These are phyloP conservation scores for Globisporangium megalacanthum DNA, from an alignment of 352 stramenopile genomes.

Conservation along the genomic window DNA sequence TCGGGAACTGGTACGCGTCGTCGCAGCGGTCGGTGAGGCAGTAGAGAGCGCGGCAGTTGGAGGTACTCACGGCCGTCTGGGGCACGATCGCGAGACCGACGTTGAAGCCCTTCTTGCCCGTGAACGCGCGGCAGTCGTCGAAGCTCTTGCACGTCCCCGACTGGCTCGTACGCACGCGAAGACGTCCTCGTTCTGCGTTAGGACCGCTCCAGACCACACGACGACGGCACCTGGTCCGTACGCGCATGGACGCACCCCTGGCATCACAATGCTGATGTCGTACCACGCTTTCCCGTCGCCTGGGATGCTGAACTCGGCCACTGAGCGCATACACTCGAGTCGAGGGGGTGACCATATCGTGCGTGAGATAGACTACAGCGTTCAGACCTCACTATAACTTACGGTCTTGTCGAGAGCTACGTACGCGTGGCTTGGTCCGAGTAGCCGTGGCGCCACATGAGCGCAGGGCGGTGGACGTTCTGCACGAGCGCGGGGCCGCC, in stretches of 20 bases:
- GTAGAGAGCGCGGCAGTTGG: slow-evolving; percentile 27
- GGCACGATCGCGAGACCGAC: slow-evolving; percentile 27
- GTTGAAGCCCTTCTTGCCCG: slow-evolving; percentile 34
- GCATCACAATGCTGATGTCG: slow-evolving; percentile 12
- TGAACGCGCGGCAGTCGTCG: slow-evolving; percentile 8
- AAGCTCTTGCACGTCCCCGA: slow-evolving; percentile 5
- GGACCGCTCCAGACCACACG: too few relatives aligned
- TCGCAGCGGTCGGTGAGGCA: slow-evolving; percentile 19
- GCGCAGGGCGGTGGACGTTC: slow-evolving; percentile 8
- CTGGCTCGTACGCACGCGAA: slow-evolving; percentile 10
- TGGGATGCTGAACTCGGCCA: slow-evolving; percentile 21
- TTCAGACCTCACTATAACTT: background rate
- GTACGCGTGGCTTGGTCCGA: slow-evolving; percentile 25
- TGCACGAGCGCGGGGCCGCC: slow-evolving; percentile 7
- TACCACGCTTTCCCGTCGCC: slow-evolving; percentile 14
- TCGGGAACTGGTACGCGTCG: slow-evolving; percentile 25
- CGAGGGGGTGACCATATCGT: too few relatives aligned
- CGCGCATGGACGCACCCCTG: slow-evolving; percentile 14
- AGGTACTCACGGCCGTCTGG: slow-evolving; percentile 14
- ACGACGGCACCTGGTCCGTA: background rate
- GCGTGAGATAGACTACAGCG: too few relatives aligned
- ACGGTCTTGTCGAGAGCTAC: background rate
- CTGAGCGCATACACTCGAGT: background rate
- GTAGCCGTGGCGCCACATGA: slow-evolving; percentile 31
- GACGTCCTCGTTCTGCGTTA: too few relatives aligned